These are phyloP conservation scores for Tricholoma bakamatsutake DNA, from an alignment of 768 basidiomycete genomes.

Conservation along the genomic window DNA sequence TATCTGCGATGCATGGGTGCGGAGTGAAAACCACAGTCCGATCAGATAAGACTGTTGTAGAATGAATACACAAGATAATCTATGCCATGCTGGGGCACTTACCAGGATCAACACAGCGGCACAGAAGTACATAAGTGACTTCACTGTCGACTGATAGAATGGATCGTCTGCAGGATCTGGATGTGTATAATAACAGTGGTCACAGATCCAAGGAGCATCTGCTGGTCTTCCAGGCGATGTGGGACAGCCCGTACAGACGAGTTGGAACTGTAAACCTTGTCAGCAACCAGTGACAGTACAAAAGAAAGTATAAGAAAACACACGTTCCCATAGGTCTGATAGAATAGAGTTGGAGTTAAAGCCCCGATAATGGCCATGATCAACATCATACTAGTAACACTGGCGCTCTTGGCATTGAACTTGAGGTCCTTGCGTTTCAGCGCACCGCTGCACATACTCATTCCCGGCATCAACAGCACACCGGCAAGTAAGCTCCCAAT, in stretches of 20 bases:
- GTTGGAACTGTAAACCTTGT: constrained; percentile 60
- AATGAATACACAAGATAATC: neutral
- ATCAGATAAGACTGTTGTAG: constrained; percentile 81
- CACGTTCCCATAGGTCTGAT: constrained; percentile 96
- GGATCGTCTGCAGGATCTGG: constrained; percentile 90
- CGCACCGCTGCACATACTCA: constrained; percentile 92
- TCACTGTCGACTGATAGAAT: constrained; percentile 95
- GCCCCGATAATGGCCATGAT: constrained; percentile 99
- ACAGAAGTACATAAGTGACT: constrained; percentile 94
- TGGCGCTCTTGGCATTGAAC: constrained; percentile 99
- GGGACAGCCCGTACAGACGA: constrained; percentile 81
- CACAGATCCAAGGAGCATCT: constrained; percentile 73
- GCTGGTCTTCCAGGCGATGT: constrained; percentile 28
- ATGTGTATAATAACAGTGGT: constrained; percentile 92
- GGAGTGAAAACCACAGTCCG: constrained; percentile 97
- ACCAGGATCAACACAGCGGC: constrained; percentile 87
- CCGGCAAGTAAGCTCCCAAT: constrained; percentile 94
- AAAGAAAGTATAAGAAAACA: constrained; percentile 27
- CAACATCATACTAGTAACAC: constrained; percentile 98
- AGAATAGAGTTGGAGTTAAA: constrained; percentile 92
- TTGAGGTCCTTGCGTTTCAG: constrained; percentile 89
- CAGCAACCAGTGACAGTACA: neutral
- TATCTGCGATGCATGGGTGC: constrained; percentile 96
- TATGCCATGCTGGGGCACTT: constrained; percentile 24
- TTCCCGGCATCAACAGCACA: constrained; percentile 94